Conservation (phyloP, 768 basidiomycete species). For the Cystobasidium tubakii region DNA sequence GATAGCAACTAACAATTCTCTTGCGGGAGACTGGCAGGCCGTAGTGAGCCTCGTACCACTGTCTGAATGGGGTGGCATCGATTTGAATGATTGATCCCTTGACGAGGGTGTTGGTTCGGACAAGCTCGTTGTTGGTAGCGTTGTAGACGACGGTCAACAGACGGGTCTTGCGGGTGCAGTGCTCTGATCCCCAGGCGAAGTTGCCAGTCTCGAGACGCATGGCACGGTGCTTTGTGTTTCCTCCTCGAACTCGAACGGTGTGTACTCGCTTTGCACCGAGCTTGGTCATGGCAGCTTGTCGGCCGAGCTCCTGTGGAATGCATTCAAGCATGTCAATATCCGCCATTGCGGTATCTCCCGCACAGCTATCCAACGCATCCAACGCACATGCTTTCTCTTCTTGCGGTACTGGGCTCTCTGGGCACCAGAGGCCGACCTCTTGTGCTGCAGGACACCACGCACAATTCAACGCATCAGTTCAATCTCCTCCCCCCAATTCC, state of each 20-base stretch:
- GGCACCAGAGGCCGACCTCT: constrained; percentile 53
- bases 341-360: background rate
- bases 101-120: constrained; percentile 98
- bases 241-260: constrained; percentile 88
- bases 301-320: constrained; percentile 68
- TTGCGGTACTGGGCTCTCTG: constrained; percentile 95
- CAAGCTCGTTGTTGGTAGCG: constrained; percentile 98
- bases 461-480: background rate
- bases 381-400: constrained; percentile 86
- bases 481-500: too few relatives aligned
- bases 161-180: constrained; percentile 88
- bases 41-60: constrained; percentile 99
- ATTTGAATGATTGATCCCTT: constrained; percentile 94
- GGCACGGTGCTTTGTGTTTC: constrained; percentile 90
- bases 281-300: constrained; percentile 95
- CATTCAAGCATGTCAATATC: constrained; percentile 3
- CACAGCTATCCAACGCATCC: too few relatives aligned
- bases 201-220: constrained; percentile 94
- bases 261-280: constrained; percentile 93
- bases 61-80: constrained; percentile 97
- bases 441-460: background rate
- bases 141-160: constrained; percentile 97
- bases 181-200: constrained; percentile 97
- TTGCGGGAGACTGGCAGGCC: constrained; percentile 90
- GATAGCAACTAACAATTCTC: constrained; percentile 45